phyloP scores from a whole-genome alignment of 2,329 filamentous ascomycete genomes.

The Paecilomyces sp. region DNA sequence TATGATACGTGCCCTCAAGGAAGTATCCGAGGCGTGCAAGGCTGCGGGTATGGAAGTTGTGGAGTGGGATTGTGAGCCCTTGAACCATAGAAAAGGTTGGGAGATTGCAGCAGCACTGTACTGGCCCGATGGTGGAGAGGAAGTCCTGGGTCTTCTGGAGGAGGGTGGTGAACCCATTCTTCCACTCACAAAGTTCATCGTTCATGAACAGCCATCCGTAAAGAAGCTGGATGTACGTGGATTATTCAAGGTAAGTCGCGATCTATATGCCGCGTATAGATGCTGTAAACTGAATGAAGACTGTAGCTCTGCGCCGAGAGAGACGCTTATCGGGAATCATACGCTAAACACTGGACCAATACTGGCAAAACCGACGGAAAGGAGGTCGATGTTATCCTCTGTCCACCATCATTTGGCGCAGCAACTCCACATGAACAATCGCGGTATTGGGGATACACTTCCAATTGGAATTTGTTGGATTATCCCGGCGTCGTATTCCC shows the following conservation, averaged over 20 bases:
- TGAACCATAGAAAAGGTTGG: neutral
- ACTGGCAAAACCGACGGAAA: neutral
- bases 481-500: neutral
- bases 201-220: neutral
- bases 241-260: neutral
- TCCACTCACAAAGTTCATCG: neutral
- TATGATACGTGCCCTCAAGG: neutral
- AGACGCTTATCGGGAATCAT: neutral
- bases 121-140: neutral
- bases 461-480: neutral
- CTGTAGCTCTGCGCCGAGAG: neutral
- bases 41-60: neutral
- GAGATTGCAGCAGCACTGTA: neutral
- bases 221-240: neutral
- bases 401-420: neutral
- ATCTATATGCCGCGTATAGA: neutral
- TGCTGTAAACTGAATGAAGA: neutral
- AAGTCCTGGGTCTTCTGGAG: neutral
- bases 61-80: neutral
- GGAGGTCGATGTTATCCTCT: neutral
- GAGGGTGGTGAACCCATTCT: neutral
- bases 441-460: neutral
- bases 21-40: neutral
- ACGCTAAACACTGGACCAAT: neutral
- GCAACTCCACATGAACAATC: neutral